These are phyloP conservation scores for Peronospora farinosa DNA, from an alignment of 352 stramenopile genomes.

Conservation along the genomic window DNA sequence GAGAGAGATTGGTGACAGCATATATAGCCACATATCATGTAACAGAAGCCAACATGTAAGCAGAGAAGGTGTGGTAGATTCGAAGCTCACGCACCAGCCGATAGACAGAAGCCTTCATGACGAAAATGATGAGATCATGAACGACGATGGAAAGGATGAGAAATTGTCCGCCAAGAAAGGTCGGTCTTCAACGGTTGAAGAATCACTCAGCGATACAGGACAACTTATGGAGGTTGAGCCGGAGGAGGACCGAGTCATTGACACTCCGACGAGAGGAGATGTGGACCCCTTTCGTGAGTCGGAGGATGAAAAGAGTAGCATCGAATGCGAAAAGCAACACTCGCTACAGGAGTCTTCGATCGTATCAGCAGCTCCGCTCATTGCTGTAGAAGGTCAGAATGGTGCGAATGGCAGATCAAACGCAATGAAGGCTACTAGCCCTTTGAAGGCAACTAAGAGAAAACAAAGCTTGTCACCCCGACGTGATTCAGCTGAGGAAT, in stretches of 20 bases:
- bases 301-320: slow-evolving; percentile 1
- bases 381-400: not conserved
- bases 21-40: not conserved
- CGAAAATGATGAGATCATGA: not conserved
- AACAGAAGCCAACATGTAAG: not conserved
- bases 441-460: slow-evolving; percentile 3
- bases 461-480: not conserved
- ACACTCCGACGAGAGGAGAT: not conserved
- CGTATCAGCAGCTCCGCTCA: not conserved
- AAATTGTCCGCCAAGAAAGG: not conserved
- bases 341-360: not conserved
- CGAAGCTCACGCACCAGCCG: not conserved
- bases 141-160: slow-evolving; percentile 1
- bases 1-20: not conserved
- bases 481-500: not conserved
- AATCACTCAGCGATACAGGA: not conserved
- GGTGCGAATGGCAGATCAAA: not conserved
- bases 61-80: not conserved
- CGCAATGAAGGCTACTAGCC: not conserved
- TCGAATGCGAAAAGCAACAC: not conserved
- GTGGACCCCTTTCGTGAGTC: not conserved
- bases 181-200: not conserved
- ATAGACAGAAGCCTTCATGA: not conserved
- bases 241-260: not conserved
- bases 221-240: slow-evolving; percentile 1